Evolutionary conservation across 805 yeast species (phyloP), one percentile per base, ranked within the genome.

Genomic region (Ogataea angusta): DNA sequence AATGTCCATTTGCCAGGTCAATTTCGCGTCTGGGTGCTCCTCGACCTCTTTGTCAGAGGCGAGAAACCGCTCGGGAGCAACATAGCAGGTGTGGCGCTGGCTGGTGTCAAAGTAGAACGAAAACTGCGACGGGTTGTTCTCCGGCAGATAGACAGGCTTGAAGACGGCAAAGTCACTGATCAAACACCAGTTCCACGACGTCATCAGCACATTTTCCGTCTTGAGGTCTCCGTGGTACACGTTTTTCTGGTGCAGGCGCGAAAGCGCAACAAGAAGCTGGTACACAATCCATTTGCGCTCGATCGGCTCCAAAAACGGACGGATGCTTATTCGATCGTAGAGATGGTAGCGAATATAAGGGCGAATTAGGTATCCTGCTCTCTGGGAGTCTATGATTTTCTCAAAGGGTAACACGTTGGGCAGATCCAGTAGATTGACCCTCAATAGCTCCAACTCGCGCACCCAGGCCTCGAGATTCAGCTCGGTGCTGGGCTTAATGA

Each of bases 91-190:
- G 53, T 96, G 72, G 48, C 97, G 70, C 57, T 79, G 86, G 2
- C 95, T 85, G 3, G 91, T 86, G 63, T 93, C 98, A 58, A 90
- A 93, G 62, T 82, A 93, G 56, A 91, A 93, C 1, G 93, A 80
- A 53, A 85, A 93, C 47, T 85, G 91, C 10, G 90, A 85, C 0
- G 98, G 97, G 55, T 93, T 91, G 51, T 89, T 93, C 48, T 86
- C 96, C 0, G 98, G 97, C 23, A 93, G 64, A 51, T 73, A 79
- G 0, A 78, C 78, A 0, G 99, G 99, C 62, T 93, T 93, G 57
- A 82, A 77, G 1, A 78, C 70, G 2, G 96, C 84, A 64, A 91
- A 91, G 62, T 93, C 99, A 1, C 87, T 69, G 10, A 93, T 60
- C 47, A 82, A 66, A 1, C 82, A 67, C 95, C 96, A 90, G 60